Evolutionary conservation across 192 early-diverging fungal genomes (phyloP), one percentile per base, ranked within the genome.

Genomic region (Pilaira anomala): DNA sequence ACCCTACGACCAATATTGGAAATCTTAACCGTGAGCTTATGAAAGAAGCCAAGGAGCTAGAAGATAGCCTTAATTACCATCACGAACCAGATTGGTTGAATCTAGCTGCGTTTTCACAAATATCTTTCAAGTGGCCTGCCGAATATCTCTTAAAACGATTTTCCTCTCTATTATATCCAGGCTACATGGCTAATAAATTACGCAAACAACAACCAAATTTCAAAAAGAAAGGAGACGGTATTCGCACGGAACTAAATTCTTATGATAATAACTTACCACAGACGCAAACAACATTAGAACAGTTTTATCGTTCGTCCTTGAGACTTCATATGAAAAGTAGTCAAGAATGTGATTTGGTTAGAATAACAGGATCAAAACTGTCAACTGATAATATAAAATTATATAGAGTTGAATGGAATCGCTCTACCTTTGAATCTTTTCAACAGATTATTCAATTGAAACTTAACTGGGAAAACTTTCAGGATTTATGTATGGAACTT

Each of bases 321-420:
- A 16, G 8, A 8, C 19, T n/a, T 19, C 33, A 36, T 9, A 36
- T 36, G 33, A 16, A 8, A 42, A 24, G 16, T 16, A 18, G 2
- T 29, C 16, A 8, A 2, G 9, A 19, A 14, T 24, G 29, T 2
- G 7, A 1, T 25, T 12, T 45, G 1, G 26, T 19, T 1, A 46
- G 16, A 1, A 60, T 60, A 7, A 28, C 42, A 2, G 24, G 3
- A 11, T n/a, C 53, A 8, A 55, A 55, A 8, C 18, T 29, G 33
- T 36, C 48, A 11, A 29, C 14, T 24, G 25, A 16, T 9, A 44
- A 40, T 26, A 29, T 24, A 21, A 29, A 25, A 2, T 46, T 44
- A 7, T 60, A 60, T 24, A 22, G 58, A 8, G 58, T 60, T 1
- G 41, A 60, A n/a, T 60, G 58, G 58, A 9, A 60, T 18, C 24